Conservation (phyloP, 2,329 filamentous ascomycete species). For the Cladophialophora yegresii region DNA sequence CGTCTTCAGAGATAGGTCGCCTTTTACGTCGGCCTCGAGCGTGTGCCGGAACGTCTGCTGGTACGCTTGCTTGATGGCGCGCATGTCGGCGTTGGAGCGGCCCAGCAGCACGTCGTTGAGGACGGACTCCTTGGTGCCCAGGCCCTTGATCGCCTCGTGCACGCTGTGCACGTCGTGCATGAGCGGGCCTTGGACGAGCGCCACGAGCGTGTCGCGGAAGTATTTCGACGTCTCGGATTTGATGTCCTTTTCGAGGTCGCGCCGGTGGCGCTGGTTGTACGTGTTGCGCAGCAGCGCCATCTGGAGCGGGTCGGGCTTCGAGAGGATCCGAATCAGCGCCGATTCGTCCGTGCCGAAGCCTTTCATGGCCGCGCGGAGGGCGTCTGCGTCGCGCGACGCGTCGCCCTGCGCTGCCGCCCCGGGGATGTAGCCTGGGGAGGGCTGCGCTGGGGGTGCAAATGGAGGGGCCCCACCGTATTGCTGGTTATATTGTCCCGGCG, state of each 20-base stretch:
- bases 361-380: constrained; percentile 81
- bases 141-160: constrained; percentile 70
- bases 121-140: constrained; percentile 81
- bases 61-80: constrained; percentile 81
- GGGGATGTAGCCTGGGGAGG: constrained; percentile 73
- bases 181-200: constrained; percentile 76
- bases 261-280: constrained; percentile 65
- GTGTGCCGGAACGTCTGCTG: constrained; percentile 64
- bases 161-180: constrained; percentile 72
- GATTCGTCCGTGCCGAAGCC: constrained; percentile 89
- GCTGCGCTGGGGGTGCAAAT: constrained; percentile 56
- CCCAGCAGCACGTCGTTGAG: constrained; percentile 84
- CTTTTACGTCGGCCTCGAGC: constrained; percentile 71
- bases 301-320: constrained; percentile 75
- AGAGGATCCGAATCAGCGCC: constrained; percentile 68
- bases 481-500: constrained; percentile 32
- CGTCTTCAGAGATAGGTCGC: constrained; percentile 83
- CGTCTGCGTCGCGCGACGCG: constrained; percentile 67
- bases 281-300: constrained; percentile 67
- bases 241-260: constrained; percentile 73
- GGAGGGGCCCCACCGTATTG: constrained; percentile 42
- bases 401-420: constrained; percentile 64
- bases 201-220: constrained; percentile 72
- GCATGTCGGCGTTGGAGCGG: constrained; percentile 82
- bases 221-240: constrained; percentile 74